Evolutionary conservation across 495 filamentous ascomycete genomes (phyloP).

Genomic region (Penicillium coffeae): DNA sequence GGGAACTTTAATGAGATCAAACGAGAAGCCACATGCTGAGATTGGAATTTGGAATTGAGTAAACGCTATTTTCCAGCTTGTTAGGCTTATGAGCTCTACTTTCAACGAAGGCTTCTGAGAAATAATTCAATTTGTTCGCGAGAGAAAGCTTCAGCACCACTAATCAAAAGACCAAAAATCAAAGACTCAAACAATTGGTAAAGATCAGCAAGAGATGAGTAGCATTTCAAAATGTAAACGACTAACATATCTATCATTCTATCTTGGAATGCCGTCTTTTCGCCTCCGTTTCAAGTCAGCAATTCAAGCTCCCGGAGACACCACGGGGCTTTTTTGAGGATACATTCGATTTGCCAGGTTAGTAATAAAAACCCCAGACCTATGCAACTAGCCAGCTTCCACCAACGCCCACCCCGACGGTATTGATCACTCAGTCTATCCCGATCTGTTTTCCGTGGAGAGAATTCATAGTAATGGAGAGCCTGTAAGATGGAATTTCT

Average conservation of each 20-base stretch:
- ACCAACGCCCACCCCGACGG: background rate
- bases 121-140: background rate
- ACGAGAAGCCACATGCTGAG: background rate
- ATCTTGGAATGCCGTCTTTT: conserved; percentile 11
- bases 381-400: conserved; percentile 4
- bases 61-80: background rate
- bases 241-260: conserved; percentile 10
- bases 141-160: conserved; percentile 2
- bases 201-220: conserved; percentile 1
- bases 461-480: background rate
- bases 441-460: background rate
- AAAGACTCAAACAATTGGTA: conserved; percentile 7
- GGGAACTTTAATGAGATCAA: background rate
- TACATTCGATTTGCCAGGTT: conserved; percentile 9
- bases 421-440: background rate
- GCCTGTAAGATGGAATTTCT: background rate
- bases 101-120: background rate
- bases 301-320: background rate
- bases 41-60: background rate
- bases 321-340: conserved; percentile 2
- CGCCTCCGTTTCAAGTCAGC: conserved; percentile 11
- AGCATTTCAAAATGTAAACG: conserved; percentile 12
- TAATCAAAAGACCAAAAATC: conserved; percentile 4
- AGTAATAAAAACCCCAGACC: conserved; percentile 8
- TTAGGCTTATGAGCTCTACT: background rate